Evolutionary conservation across 2,329 filamentous ascomycete species (phyloP), one percentile per base, ranked within the genome.

Genomic region (Orbilia blumenaviensis): DNA sequence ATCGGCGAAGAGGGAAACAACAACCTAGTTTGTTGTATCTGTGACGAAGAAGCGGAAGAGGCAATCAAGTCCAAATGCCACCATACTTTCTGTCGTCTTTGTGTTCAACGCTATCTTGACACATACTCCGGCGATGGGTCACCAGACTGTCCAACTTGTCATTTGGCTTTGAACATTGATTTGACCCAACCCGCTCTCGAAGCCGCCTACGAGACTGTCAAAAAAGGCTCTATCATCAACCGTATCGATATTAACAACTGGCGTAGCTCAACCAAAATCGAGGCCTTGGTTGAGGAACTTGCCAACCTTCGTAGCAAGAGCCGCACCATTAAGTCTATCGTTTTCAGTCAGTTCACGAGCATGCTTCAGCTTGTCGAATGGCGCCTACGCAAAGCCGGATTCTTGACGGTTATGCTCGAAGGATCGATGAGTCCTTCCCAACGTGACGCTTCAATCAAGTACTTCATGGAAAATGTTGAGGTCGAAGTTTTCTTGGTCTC

Each of bases 181-280:
- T 89, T 97, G 41, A 94, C 97, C 82, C 94, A 97, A 83, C 93
- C 94, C 0, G 94, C 96, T 79, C 94, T 97, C 64, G 94, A 97
- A 83, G 94, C 97, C 83, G 92, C 97, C 77, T 92, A 94, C 82
- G 87, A 89, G 1, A 84, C 90, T 5, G 89, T 97, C 74, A 97
- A 97, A 87, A 97, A 97, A 84, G 94, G 90, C 12, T 97, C 93
- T 0, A 99, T 99, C 82, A 96, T 98, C 86, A 98, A 98, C 83
- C 92, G 95, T 66, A 98, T 99, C 84, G 93, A 94, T 83, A 97
- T 98, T 94, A 92, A 96, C 82, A 92, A 98, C 81, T 99, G 95
- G 95, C 97, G 93, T 0, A 97, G 93, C 0, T 97, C 93, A 0
- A 97, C 94, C 77, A 99, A 99, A 85, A 99, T 99, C 79, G 95